phyloP scores from a whole-genome alignment of 257 asterid species.

The Nicotiana otophora region DNA sequence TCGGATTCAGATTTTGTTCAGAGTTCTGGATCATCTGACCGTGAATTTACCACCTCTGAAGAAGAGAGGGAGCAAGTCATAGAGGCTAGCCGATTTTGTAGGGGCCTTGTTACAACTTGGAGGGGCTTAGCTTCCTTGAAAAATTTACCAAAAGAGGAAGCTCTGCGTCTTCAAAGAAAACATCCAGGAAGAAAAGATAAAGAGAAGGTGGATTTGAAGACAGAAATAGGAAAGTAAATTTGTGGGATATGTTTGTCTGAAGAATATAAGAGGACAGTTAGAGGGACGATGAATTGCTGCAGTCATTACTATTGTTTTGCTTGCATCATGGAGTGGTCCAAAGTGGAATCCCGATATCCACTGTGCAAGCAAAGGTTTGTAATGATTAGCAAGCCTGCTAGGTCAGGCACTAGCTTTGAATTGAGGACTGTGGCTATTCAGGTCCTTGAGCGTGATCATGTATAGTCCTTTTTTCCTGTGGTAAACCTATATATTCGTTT shows the following conservation, averaged over 20 bases:
- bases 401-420: slow-evolving; percentile 43
- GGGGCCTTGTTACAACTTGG: slow-evolving; percentile 28
- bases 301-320: slow-evolving; percentile 87
- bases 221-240: slow-evolving; percentile 64
- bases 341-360: slow-evolving; percentile 95
- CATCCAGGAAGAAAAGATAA: slow-evolving; percentile 55
- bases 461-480: slow-evolving; percentile 10
- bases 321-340: slow-evolving; percentile 96
- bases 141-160: slow-evolving; percentile 29
- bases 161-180: slow-evolving; percentile 32
- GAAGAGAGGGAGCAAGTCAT: slow-evolving; percentile 89
- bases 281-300: slow-evolving; percentile 76
- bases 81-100: slow-evolving; percentile 58
- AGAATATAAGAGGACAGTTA: slow-evolving; percentile 67
- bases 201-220: slow-evolving; percentile 49
- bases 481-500: not conserved
- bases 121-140: slow-evolving; percentile 42
- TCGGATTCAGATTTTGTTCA: slow-evolving; percentile 67
- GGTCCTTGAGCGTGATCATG: slow-evolving; percentile 75
- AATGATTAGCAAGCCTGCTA: slow-evolving; percentile 57
- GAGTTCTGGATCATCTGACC: slow-evolving; percentile 60
- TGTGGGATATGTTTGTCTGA: slow-evolving; percentile 91
- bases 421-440: slow-evolving; percentile 45
- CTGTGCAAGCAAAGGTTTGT: slow-evolving; percentile 83
- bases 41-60: slow-evolving; percentile 69